Conservation (phyloP, 179 eudicot genomes). For the Camellia oleifera region DNA sequence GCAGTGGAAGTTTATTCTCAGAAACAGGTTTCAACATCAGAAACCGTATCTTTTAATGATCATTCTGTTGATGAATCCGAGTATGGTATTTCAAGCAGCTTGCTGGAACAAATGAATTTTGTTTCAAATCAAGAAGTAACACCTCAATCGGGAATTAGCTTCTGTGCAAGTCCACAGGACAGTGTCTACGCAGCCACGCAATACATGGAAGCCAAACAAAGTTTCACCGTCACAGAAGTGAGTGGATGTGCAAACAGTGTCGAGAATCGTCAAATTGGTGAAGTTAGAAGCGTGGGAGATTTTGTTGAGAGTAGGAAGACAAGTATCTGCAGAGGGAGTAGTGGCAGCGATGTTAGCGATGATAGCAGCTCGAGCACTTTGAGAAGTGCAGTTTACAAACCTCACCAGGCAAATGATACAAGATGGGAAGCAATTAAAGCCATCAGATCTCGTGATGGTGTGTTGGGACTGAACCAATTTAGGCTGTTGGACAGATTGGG, state of each 20-base stretch:
- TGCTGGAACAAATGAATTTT: conserved; percentile 17
- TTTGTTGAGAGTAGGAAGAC: conserved; percentile 27
- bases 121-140: conserved; percentile 20
- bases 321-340: conserved; percentile 55
- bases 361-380: conserved; percentile 69
- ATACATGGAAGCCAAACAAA: conserved; percentile 70
- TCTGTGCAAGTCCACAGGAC: conserved; percentile 69
- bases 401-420: conserved; percentile 65
- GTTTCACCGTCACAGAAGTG: conserved; percentile 71
- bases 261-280: conserved; percentile 47
- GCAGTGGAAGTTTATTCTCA: conserved; percentile 22
- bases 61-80: conserved; percentile 34
- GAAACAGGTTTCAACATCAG: conserved; percentile 31
- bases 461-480: conserved; percentile 43
- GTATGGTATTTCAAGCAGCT: conserved; percentile 24
- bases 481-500: conserved; percentile 46
- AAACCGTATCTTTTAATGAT: conserved; percentile 28
- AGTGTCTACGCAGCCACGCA: conserved; percentile 67
- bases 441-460: conserved; percentile 50
- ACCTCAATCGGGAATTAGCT: conserved; percentile 24
- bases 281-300: conserved; percentile 9
- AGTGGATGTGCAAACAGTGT: conserved; percentile 60
- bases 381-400: conserved; percentile 50
- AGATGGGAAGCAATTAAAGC: conserved; percentile 71
- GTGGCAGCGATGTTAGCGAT: conserved; percentile 67